Base-by-base conservation (phyloP, 1,284 basidiomycete species). In the Pisolithus thermaeus region DNA sequence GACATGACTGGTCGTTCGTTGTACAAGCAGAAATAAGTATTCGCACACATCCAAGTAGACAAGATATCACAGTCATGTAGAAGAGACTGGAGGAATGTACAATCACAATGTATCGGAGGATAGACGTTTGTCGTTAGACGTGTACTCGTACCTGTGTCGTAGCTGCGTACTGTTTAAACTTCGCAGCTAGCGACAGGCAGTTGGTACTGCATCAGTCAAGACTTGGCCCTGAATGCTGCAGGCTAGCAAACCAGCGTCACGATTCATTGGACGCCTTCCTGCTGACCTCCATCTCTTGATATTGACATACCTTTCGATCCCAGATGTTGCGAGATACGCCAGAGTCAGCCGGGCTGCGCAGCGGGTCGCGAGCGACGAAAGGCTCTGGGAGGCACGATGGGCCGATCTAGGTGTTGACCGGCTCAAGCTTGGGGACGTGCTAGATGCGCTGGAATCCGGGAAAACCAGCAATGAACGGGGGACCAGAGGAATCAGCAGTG, bases 291-390 rank as follows among this genome's bases (percentile, higher is more conserved):
- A 95, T 63, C 70, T 88, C 25, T 73, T 85, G 47, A 76, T 96
- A 51, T 74, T 94, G 54, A 71, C 76, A 5, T 78, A 83, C 64
- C 74, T 92, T 20, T 83, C 92, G 4, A 70, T 96, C 16, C 81
- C 88, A 23, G 91, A 93, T 65, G 68, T 95, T 18, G 83, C 88
- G 1, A 74, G 80, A 2, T 90, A 94, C 61, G 81, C 87, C 9
- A 76, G 82, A 38, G 76, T 74, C 35, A 89, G 78, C 52, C 78
- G 81, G 49, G 80, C 87, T 28, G 75, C 88, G 32, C 76, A 81
- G 4, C 71, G 74, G 9, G 71, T 94, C n/a, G 77, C 80, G 1
- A 70, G 74, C 18, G 81, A 89, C 53, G 91, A 95, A 52, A 70
- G 72, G 4, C 70, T 90, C 7, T 96, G 93, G 93, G 77, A 87